A percentile compares a stretch with the other conserved stretches of the same genome.
Conservation (phyloP, 495 filamentous ascomycete species). For the Hyaloscypha hepaticicola region DNA sequence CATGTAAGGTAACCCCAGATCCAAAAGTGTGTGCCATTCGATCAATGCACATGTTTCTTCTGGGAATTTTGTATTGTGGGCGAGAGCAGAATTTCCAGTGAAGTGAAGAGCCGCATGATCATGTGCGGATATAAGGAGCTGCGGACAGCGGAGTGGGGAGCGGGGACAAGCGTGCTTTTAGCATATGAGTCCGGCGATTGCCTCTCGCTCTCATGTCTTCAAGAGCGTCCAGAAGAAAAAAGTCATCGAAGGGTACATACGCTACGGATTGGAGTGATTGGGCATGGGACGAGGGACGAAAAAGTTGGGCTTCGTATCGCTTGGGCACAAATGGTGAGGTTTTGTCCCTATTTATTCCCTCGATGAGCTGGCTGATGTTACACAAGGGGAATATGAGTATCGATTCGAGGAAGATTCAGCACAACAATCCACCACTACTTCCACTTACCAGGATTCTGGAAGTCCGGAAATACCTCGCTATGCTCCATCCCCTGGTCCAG, state of each 20-base stretch:
- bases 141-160: background rate
- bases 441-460: background rate
- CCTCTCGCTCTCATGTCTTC: background rate
- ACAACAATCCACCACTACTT: background rate
- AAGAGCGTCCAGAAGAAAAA: background rate
- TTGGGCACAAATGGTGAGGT: background rate
- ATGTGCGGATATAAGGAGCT: background rate
- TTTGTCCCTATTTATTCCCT: background rate
- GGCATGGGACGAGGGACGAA: background rate
- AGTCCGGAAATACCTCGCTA: background rate
- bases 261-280: constrained; percentile 1
- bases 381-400: background rate
- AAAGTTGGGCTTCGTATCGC: constrained; percentile 5
- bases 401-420: background rate
- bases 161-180: background rate
- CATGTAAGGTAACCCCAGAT: background rate
- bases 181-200: background rate
- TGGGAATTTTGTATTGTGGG: background rate
- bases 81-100: background rate
- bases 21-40: background rate
- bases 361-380: background rate
- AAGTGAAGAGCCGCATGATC: background rate
- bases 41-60: background rate
- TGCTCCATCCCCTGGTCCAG: background rate
- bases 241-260: background rate